Percentiles rank a stretch among this genome's conserved stretches.
These are phyloP conservation scores for Kazachstania taianensis DNA, from an alignment of 805 yeast species.

Conservation along the genomic window DNA sequence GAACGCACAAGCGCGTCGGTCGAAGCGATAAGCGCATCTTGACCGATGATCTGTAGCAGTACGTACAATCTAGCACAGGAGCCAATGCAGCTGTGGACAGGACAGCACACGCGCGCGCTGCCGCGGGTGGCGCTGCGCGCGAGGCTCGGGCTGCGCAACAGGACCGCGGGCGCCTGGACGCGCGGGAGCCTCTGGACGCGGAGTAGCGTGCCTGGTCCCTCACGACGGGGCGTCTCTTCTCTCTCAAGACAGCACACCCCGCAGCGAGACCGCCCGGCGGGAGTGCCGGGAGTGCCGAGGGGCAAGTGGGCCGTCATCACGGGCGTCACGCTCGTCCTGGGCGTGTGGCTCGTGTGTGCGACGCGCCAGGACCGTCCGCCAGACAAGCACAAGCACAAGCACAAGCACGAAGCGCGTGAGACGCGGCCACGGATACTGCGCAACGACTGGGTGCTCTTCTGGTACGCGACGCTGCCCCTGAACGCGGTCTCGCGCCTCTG, in stretches of 20 bases:
- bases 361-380: constrained; percentile 22
- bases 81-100: too few species aligned
- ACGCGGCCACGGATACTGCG: constrained; percentile 29
- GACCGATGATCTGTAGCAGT: too few species aligned
- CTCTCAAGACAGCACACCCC: too few species aligned
- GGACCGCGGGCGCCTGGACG: constrained; percentile 21
- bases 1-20: too few species aligned
- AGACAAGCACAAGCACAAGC: constrained; percentile 8
- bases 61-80: too few species aligned
- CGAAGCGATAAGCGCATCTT: too few species aligned
- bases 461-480: constrained; percentile 83
- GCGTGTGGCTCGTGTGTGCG: constrained; percentile 17
- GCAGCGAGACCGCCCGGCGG: too few species aligned
- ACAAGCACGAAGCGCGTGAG: constrained; percentile 13
- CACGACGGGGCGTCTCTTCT: too few species aligned
- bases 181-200: constrained; percentile 13
- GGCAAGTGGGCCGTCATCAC: constrained; percentile 25
- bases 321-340: constrained; percentile 23
- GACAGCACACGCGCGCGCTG: too few species aligned
- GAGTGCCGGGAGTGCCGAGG: too few species aligned
- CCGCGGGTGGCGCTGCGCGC: constrained; percentile 12
- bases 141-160: constrained; percentile 18
- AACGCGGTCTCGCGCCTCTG: constrained; percentile 86
- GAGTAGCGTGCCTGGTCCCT: background rate
- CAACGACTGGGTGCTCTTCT: constrained; percentile 76